These are phyloP conservation scores for Leccinum boreale DNA, from an alignment of 768 basidiomycete genomes.

Conservation along the genomic window DNA sequence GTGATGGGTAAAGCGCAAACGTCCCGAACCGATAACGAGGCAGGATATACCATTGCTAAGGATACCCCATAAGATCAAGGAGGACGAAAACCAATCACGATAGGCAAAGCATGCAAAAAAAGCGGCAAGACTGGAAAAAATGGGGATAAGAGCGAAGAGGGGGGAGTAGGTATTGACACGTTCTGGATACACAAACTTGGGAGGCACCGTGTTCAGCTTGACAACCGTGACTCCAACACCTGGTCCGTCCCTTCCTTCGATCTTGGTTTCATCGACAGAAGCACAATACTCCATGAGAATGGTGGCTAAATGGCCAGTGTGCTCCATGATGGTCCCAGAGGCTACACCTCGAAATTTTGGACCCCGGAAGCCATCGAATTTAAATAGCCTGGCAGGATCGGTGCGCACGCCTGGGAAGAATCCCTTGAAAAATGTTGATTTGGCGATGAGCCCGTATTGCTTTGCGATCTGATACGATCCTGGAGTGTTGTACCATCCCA, in stretches of 20 bases:
- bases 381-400: conserved; percentile 7
- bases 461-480: conserved; percentile 29
- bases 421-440: conserved; percentile 12
- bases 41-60: conserved; percentile 27
- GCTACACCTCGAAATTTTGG: conserved; percentile 1
- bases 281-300: conserved; percentile 5
- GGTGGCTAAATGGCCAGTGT: conserved; percentile 5
- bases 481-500: conserved; percentile 35
- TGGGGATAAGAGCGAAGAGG: conserved; percentile 17
- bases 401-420: conserved; percentile 10
- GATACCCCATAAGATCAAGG: conserved; percentile 28
- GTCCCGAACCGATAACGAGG: conserved; percentile 20
- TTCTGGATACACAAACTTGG: not conserved
- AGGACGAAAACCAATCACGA: conserved; percentile 25
- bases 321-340: conserved; percentile 6
- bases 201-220: not conserved
- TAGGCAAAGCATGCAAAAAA: conserved; percentile 17
- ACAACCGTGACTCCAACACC: not conserved
- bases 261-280: not conserved
- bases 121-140: conserved; percentile 14
- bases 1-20: conserved; percentile 14
- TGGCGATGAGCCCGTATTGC: conserved; percentile 21
- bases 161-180: not conserved
- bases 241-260: not conserved
- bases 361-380: conserved; percentile 1